Conservation (phyloP, 1,284 basidiomycete species). For the Limonomyces culmigenus region DNA sequence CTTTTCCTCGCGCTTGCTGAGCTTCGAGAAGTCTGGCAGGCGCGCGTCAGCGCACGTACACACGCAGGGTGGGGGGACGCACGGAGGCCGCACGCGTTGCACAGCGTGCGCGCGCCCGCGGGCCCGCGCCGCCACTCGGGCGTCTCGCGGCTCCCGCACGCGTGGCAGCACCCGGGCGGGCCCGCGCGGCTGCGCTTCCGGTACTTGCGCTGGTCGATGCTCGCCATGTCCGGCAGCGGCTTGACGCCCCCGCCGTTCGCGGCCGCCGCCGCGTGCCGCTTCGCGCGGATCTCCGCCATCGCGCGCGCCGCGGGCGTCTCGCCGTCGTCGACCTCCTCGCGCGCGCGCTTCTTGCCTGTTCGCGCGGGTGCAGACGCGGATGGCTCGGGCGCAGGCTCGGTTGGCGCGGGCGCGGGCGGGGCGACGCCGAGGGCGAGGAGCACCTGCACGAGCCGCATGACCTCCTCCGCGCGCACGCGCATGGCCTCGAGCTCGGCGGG, state of each 20-base stretch:
- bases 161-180: slow-evolving; percentile 69
- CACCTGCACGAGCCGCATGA: slow-evolving; percentile 49
- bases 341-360: slow-evolving; percentile 15
- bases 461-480: slow-evolving; percentile 40
- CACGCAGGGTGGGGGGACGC: slow-evolving; percentile 17
- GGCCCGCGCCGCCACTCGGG: slow-evolving; percentile 73
- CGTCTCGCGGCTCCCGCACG: slow-evolving; percentile 68
- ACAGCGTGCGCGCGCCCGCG: slow-evolving; percentile 63
- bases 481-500: slow-evolving; percentile 45
- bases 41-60: slow-evolving; percentile 4
- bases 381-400: slow-evolving; percentile 15
- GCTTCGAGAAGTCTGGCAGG: slow-evolving; percentile 53
- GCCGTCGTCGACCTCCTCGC: slow-evolving; percentile 59
- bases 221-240: slow-evolving; percentile 6
- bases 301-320: slow-evolving; percentile 34
- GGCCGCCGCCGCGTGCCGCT: slow-evolving; percentile 49
- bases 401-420: slow-evolving; percentile 8
- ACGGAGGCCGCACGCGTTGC: slow-evolving; percentile 73
- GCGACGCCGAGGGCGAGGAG: slow-evolving; percentile 27
- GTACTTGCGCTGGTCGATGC: slow-evolving; percentile 42
- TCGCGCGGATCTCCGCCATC: slow-evolving; percentile 33
- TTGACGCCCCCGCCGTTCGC: background rate
- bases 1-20: slow-evolving; percentile 53
- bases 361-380: slow-evolving; percentile 5
- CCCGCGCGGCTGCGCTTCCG: slow-evolving; percentile 65